A percentile compares a stretch with the other conserved stretches of the same genome.
Conservation (phyloP, 202 grass and related monocot species). For the Panicum virgatum region DNA sequence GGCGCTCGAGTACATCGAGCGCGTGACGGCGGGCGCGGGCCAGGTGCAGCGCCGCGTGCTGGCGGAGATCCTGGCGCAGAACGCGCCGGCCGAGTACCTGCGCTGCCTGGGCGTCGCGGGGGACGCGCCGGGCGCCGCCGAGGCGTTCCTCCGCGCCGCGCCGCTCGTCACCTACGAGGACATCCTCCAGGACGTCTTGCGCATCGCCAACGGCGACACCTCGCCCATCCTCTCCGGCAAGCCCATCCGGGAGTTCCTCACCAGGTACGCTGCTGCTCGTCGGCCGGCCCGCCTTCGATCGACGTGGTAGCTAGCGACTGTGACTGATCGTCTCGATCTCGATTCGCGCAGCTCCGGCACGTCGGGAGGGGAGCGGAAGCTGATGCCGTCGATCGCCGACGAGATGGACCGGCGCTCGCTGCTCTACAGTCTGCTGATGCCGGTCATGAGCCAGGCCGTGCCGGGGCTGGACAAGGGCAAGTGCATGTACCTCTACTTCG, state of each 20-base stretch:
- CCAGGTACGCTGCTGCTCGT: slow-evolving; percentile 56
- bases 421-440: slow-evolving; percentile 80
- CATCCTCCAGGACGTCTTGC: slow-evolving; percentile 66
- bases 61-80: slow-evolving; percentile 66
- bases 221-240: slow-evolving; percentile 75
- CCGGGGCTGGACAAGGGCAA: slow-evolving; percentile 80
- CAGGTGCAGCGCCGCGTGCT: slow-evolving; percentile 51
- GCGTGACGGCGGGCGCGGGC: slow-evolving; percentile 56
- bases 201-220: slow-evolving; percentile 80
- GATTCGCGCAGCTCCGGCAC: slow-evolving; percentile 66
- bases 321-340: not conserved
- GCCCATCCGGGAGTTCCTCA: slow-evolving; percentile 82
- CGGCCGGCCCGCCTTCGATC: not conserved
- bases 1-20: slow-evolving; percentile 75
- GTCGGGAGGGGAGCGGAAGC: slow-evolving; percentile 86
- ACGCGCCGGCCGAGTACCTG: slow-evolving; percentile 74
- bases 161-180: slow-evolving; percentile 88
- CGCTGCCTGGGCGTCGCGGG: slow-evolving; percentile 49
- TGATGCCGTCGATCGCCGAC: slow-evolving; percentile 87
- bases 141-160: slow-evolving; percentile 56
- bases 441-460: slow-evolving; percentile 78
- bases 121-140: slow-evolving; percentile 29
- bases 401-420: slow-evolving; percentile 73
- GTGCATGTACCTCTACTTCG: slow-evolving; percentile 97
- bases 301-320: no score